Conservation (phyloP, 1,139 yeast species). For the Scheffersomyces titani region DNA sequence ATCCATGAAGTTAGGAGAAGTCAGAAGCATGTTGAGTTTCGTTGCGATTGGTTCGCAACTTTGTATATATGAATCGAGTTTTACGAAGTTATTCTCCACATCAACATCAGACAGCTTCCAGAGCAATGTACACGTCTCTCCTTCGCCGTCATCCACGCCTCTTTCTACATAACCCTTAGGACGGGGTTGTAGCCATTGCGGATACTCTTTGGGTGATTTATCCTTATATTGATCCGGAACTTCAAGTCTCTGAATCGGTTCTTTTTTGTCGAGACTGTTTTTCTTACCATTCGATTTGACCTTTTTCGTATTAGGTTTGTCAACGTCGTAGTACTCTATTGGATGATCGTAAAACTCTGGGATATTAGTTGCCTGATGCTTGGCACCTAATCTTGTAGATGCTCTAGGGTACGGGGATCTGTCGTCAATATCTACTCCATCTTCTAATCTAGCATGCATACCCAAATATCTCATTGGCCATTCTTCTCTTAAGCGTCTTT, state of each 20-base stretch:
- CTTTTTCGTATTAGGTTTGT: slow-evolving; percentile 18
- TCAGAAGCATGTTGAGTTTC: slow-evolving; percentile 30
- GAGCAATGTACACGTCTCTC: slow-evolving; percentile 58
- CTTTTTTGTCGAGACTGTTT: slow-evolving; percentile 18
- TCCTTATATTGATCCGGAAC: slow-evolving; percentile 51
- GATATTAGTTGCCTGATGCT: slow-evolving; percentile 68
- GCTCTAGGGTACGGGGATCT: slow-evolving; percentile 79
- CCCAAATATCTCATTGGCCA: slow-evolving; percentile 88
- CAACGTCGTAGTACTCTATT: slow-evolving; percentile 64
- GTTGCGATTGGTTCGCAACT: slow-evolving; percentile 60
- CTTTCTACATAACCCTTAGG: slow-evolving; percentile 86
- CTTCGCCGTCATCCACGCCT: slow-evolving; percentile 66
- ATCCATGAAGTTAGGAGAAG: slow-evolving; percentile 80
- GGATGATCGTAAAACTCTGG: slow-evolving; percentile 70
- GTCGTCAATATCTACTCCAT: slow-evolving; percentile 77
- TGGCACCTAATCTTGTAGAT: slow-evolving; percentile 73
- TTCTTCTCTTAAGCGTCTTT: slow-evolving; percentile 58
- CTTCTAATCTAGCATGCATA: slow-evolving; percentile 73
- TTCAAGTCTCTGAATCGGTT: slow-evolving; percentile 29
- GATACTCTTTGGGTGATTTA: slow-evolving; percentile 48
- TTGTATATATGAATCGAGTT: slow-evolving; percentile 56
- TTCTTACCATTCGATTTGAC: slow-evolving; percentile 18
- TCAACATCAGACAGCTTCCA: slow-evolving; percentile 59
- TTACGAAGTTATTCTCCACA: slow-evolving; percentile 27
- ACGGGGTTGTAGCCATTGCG: slow-evolving; percentile 75